phyloP scores from a whole-genome alignment of 1,284 basidiomycete genomes.

The Heterobasidion irregulare region DNA sequence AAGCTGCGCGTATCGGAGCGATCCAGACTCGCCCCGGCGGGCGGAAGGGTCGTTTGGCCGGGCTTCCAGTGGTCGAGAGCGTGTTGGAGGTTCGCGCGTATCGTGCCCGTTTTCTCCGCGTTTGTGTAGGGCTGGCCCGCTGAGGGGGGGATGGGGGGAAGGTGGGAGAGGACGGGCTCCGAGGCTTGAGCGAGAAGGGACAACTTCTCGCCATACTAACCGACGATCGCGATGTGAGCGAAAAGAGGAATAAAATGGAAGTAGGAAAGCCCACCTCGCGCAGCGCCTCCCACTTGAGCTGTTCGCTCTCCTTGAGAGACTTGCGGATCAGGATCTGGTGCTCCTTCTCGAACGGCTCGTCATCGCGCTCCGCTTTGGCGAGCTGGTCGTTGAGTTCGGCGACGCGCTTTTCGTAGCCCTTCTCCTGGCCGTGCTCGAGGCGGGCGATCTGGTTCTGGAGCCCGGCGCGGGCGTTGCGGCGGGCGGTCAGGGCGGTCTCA shows the following conservation, averaged over 20 bases:
- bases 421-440: constrained; percentile 56
- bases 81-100: constrained; percentile 66
- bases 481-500: constrained; percentile 51
- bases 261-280: constrained; percentile 44
- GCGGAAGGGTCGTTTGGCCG: constrained; percentile 48
- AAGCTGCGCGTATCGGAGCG: constrained; percentile 72
- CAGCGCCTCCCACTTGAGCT: constrained; percentile 67
- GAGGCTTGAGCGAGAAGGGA: constrained; percentile 64
- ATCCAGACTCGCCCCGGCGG: constrained; percentile 41
- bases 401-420: constrained; percentile 51
- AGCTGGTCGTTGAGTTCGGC: constrained; percentile 59
- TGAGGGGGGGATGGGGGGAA: constrained; percentile 59
- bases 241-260: neutral
- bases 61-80: constrained; percentile 69
- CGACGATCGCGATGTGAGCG: neutral
- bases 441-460: constrained; percentile 53
- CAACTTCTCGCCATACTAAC: constrained; percentile 70
- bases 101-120: constrained; percentile 50
- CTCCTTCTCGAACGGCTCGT: constrained; percentile 56
- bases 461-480: constrained; percentile 47
- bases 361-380: constrained; percentile 52
- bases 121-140: constrained; percentile 36
- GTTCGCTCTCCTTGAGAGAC: constrained; percentile 63
- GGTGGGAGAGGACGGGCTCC: constrained; percentile 43
- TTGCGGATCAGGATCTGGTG: constrained; percentile 65